Conservation (phyloP, 2,329 filamentous ascomycete genomes). For the Cadophora sp. region DNA sequence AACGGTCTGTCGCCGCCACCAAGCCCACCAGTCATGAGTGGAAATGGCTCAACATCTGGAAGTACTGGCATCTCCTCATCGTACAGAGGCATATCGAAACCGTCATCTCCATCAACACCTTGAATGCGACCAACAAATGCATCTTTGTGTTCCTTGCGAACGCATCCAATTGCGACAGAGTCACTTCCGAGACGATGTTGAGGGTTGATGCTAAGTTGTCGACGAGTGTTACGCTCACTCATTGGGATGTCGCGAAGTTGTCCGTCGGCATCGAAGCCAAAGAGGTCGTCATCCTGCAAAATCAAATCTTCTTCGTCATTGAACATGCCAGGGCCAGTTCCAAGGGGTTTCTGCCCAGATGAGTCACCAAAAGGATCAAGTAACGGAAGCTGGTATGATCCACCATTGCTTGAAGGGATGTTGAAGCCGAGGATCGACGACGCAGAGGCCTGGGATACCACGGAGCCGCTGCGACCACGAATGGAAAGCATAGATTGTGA, state of each 20-base stretch:
- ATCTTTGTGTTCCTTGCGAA: slow-evolving; percentile 52
- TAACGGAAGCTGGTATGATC: slow-evolving; percentile 42
- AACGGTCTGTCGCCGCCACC: slow-evolving; percentile 32
- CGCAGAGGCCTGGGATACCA: slow-evolving; percentile 33
- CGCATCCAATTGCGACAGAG: slow-evolving; percentile 47
- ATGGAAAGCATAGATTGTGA: slow-evolving; percentile 45
- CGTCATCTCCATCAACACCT: slow-evolving; percentile 41
- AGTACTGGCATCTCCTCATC: slow-evolving; percentile 44
- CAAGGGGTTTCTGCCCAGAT: slow-evolving; percentile 42
- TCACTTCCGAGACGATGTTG: slow-evolving; percentile 40
- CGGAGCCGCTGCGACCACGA: slow-evolving; percentile 36
- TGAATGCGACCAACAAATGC: slow-evolving; percentile 41
- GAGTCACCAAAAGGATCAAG: slow-evolving; percentile 42
- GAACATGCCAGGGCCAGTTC: slow-evolving; percentile 42
- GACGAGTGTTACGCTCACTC: slow-evolving; percentile 35
- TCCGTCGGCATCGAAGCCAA: slow-evolving; percentile 67
- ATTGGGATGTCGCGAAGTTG: slow-evolving; percentile 57
- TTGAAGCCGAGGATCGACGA: slow-evolving; percentile 51
- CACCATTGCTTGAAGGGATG: slow-evolving; percentile 53
- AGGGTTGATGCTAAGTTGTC: slow-evolving; percentile 23
- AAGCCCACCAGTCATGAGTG: slow-evolving; percentile 37
- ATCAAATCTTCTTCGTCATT: slow-evolving; percentile 51
- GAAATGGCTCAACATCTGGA: slow-evolving; percentile 43
- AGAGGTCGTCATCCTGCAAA: slow-evolving; percentile 58
- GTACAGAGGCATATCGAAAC: slow-evolving; percentile 35